Conservation (phyloP, 495 filamentous ascomycete genomes). For the Penicillium maclennaniae region DNA sequence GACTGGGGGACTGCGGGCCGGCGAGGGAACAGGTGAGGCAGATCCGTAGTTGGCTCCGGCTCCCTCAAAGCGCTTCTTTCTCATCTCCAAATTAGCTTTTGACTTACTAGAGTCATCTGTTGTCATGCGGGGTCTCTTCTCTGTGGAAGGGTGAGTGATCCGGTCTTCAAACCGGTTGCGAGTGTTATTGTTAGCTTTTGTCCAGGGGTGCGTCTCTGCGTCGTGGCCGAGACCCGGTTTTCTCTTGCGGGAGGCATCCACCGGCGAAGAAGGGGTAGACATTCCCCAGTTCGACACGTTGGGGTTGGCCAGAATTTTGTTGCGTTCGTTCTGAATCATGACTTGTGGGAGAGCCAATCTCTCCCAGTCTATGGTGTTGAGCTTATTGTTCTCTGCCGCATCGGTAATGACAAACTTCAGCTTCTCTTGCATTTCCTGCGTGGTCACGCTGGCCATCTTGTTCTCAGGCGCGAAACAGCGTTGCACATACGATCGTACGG, state of each 20-base stretch:
- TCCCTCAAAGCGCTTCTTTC: slow-evolving; percentile 79
- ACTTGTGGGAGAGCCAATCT: slow-evolving; percentile 80
- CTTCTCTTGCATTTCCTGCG: slow-evolving; percentile 73
- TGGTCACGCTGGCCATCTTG: slow-evolving; percentile 57
- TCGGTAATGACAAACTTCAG: slow-evolving; percentile 80
- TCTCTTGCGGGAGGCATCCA: slow-evolving; percentile 59
- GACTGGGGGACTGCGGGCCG: slow-evolving; percentile 49
- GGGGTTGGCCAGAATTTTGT: slow-evolving; percentile 37
- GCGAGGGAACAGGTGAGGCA: slow-evolving; percentile 52
- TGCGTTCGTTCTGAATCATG: slow-evolving; percentile 73
- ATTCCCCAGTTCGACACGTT: slow-evolving; percentile 35
- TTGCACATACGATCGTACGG: slow-evolving; percentile 78
- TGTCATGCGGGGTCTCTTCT: slow-evolving; percentile 58
- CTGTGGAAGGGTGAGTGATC: slow-evolving; percentile 57
- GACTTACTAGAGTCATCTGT: slow-evolving; percentile 71
- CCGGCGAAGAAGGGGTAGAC: slow-evolving; percentile 27
- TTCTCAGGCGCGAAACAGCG: slow-evolving; percentile 75
- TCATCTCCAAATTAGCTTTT: slow-evolving; percentile 81
- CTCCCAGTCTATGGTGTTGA: slow-evolving; percentile 77
- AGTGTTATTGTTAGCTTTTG: slow-evolving; percentile 53
- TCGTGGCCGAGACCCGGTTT: slow-evolving; percentile 67
- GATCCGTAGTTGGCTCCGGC: slow-evolving; percentile 48
- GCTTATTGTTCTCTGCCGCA: slow-evolving; percentile 64
- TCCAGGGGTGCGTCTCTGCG: slow-evolving; percentile 63
- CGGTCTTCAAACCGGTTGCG: slow-evolving; percentile 69